Evolutionary conservation across 2,329 filamentous ascomycete genomes (phyloP).

Genomic region (Paraphaeosphaeria minitans): DNA sequence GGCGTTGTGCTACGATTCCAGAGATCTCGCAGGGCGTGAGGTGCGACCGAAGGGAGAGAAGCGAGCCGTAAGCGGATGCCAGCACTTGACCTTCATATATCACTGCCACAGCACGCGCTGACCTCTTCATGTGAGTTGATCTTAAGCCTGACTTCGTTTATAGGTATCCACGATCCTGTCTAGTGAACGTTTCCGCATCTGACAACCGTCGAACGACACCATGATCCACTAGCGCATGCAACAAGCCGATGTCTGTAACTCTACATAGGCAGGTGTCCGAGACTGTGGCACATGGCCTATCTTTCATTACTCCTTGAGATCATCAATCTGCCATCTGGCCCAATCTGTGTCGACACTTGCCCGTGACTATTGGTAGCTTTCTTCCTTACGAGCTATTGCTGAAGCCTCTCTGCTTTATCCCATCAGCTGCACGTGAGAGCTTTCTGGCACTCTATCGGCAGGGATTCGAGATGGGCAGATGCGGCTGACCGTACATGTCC

Average conservation of each 20-base stretch:
- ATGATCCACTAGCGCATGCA: background rate
- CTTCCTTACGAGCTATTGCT: background rate
- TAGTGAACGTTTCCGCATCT: background rate
- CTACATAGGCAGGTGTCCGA: background rate
- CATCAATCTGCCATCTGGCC: background rate
- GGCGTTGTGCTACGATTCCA: background rate
- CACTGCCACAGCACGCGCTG: background rate
- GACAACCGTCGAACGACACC: background rate
- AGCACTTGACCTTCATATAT: background rate
- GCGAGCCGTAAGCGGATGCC: background rate
- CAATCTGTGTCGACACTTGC: background rate
- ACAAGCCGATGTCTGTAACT: background rate
- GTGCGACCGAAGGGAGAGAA: background rate
- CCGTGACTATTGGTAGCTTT: background rate
- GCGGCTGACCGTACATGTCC: background rate
- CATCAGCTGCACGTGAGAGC: background rate
- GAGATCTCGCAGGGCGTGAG: background rate
- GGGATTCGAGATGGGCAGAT: background rate
- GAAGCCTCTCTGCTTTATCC: background rate
- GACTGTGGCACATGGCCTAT: background rate
- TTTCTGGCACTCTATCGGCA: background rate
- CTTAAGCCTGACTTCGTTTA: background rate
- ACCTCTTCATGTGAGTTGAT: background rate
- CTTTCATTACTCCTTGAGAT: background rate
- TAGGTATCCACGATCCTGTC: background rate